Evolutionary conservation across 768 basidiomycete genomes (phyloP), one percentile per base, ranked within the genome.

Genomic region (Boletus coccyginus): DNA sequence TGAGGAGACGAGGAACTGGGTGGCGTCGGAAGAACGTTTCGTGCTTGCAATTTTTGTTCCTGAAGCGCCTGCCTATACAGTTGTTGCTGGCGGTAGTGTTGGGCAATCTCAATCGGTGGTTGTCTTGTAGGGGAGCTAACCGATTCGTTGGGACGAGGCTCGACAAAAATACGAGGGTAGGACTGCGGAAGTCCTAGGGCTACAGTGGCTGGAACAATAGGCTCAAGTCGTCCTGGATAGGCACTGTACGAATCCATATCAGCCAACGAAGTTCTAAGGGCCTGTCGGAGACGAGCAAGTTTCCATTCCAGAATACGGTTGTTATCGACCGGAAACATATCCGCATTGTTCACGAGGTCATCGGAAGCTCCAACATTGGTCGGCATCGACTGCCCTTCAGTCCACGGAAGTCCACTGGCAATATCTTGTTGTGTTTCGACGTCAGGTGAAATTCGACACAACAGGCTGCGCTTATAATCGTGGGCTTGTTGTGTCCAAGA

Each of bases 1-100:
- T 75, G 74, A 39, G 86, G 80, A 40, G 84, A 84, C 10, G 81
- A 77, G 24, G 86, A 84, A 62, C 72, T 78, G 16, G 86, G 84
- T 17, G 87, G 82, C 5, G 81, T 85, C 27, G 80, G 80, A 47
- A 86, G 69, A 27, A 73, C 12, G 43, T 63, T 62, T 54, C 66
- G 69, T 17, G 61, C 58, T 50, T 75, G 70, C 21, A 54, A 55
- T 42, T 73, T 74, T 58, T 66, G 74, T 66, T 61, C 74, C 60
- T 57, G 68, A 39, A 62, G 56, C 9, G 61, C 62, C 50, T 71
- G 71, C 42, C 68, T 66, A 44, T 67, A 69, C 24, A 73, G 19
- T 21, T 77, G 75, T 46, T 75, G 73, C 43, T 77, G 70, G 44
- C 74, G 78, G 62, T 79, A 82, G 47, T 78, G 76, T 35, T 78